Evolutionary conservation across 1,284 basidiomycete genomes (phyloP).

Genomic region (Porogramme epimiltina): DNA sequence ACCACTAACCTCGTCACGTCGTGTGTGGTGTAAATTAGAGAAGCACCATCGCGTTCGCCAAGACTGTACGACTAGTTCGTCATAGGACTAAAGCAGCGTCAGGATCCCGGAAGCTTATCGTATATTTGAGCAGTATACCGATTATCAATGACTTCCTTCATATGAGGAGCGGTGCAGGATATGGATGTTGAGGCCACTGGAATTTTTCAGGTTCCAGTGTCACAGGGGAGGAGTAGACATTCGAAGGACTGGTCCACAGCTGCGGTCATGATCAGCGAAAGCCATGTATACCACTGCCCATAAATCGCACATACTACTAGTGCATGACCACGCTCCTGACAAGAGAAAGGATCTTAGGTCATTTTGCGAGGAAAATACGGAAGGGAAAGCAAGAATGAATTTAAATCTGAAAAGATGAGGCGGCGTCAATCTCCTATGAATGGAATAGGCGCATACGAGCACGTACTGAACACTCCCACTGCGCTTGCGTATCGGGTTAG

Average conservation of each 20-base stretch:
- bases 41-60: constrained; percentile 25
- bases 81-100: too few relatives aligned
- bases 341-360: constrained; percentile 20
- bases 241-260: constrained; percentile 3
- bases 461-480: constrained; percentile 37
- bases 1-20: constrained; percentile 29
- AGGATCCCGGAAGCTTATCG: too few relatives aligned
- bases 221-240: constrained; percentile 4
- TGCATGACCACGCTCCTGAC: constrained; percentile 29
- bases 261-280: too few relatives aligned
- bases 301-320: constrained; percentile 24
- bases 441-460: not conserved
- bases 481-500: constrained; percentile 25
- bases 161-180: constrained; percentile 37
- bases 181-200: constrained; percentile 23
- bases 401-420: constrained; percentile 37
- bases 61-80: constrained; percentile 29
- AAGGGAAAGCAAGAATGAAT: constrained; percentile 36
- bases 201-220: constrained; percentile 1
- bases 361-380: not conserved
- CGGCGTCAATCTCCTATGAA: constrained; percentile 8
- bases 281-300: too few relatives aligned
- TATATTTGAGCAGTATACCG: constrained; percentile 25
- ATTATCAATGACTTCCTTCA: constrained; percentile 38
- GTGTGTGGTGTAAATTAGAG: constrained; percentile 19